Evolutionary conservation across 2,329 filamentous ascomycete species (phyloP).

Genomic region (Diaporthe ilicicola): DNA sequence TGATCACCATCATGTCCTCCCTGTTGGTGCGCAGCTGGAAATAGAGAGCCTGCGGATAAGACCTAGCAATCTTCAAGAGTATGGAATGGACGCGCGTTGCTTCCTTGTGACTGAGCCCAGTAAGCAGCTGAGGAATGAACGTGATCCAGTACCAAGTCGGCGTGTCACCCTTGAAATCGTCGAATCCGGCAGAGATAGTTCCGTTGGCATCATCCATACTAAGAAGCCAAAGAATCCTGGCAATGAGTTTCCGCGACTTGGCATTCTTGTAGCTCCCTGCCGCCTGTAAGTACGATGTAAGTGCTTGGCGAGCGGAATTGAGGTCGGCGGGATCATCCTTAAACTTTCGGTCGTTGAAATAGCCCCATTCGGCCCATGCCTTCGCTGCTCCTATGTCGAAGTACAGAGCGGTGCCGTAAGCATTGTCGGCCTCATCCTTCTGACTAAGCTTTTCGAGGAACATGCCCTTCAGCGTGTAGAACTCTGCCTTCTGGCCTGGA

Average conservation of each 20-base stretch:
- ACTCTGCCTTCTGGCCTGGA: conserved; percentile 94
- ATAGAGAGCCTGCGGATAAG: conserved; percentile 94
- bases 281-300: conserved; percentile 96
- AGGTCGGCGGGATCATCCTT: conserved; percentile 87
- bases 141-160: conserved; percentile 99
- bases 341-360: conserved; percentile 96
- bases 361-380: conserved; percentile 99
- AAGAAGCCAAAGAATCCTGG: conserved; percentile 92
- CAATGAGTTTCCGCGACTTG: conserved; percentile 93
- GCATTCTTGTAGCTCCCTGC: conserved; percentile 96
- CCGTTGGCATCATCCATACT: conserved; percentile 91
- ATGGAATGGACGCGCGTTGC: conserved; percentile 86
- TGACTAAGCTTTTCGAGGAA: conserved; percentile 94
- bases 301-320: conserved; percentile 85
- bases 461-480: conserved; percentile 99
- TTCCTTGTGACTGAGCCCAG: conserved; percentile 90
- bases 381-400: conserved; percentile 96
- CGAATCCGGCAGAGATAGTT: conserved; percentile 84
- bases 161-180: conserved; percentile 96
- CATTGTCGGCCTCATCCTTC: conserved; percentile 89
- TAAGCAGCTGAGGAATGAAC: conserved; percentile 95
- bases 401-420: conserved; percentile 93
- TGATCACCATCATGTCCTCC: conserved; percentile 92
- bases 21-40: conserved; percentile 93
- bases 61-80: conserved; percentile 91